Percentiles rank a stretch among this genome's conserved stretches.
Conservation (phyloP, 129 eudicot genomes). For the Helianthus annuus region HanXRQr2.0-SUNRISE NC_035441.2:74888247-74888746, state of each 20-base stretch:
- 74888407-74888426: slow-evolving; percentile 82
- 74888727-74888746: slow-evolving; percentile 80
- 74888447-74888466: slow-evolving; percentile 48
- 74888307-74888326: neutral
- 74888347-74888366: slow-evolving; percentile 74
- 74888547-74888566: too few species aligned
- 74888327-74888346: slow-evolving; percentile 27
- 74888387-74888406: slow-evolving; percentile 97
- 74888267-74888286: neutral
- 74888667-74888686: slow-evolving; percentile 87
- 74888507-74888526: too few species aligned
- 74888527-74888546: too few species aligned
- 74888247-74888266: slow-evolving; percentile 13
- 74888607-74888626: neutral
- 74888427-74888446: slow-evolving; percentile 83
- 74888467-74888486: slow-evolving; percentile 48
- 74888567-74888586: too few species aligned
- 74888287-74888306: slow-evolving; percentile 16
- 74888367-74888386: slow-evolving; percentile 89
- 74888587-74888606: slow-evolving; percentile 7
- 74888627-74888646: neutral
- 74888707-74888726: slow-evolving; percentile 92
- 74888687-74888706: slow-evolving; percentile 76
- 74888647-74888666: neutral
- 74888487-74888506: slow-evolving; percentile 50